Percentiles rank a stretch among this genome's conserved stretches.
These are phyloP conservation scores for Gillenia trifoliata DNA, from an alignment of 306 rosid species.

Conservation along the genomic window DNA sequence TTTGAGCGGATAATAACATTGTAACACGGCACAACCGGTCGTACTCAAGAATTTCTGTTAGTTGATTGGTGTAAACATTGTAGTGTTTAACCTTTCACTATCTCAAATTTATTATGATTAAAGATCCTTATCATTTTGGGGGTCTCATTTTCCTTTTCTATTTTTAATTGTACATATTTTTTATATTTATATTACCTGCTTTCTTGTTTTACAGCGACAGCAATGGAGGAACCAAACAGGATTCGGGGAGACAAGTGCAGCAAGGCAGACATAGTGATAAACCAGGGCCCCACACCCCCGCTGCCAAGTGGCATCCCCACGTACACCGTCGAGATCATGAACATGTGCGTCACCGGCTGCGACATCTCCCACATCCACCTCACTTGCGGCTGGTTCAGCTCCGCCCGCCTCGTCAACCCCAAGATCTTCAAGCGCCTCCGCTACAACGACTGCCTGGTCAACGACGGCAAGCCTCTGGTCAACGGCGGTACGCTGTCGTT, in stretches of 20 bases:
- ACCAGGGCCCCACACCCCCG: conserved; percentile 73
- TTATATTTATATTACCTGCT: neutral
- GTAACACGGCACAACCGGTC: too few species aligned
- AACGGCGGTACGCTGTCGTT: conserved; percentile 61
- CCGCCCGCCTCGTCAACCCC: conserved; percentile 73
- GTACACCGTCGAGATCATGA: conserved; percentile 71
- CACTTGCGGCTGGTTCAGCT: conserved; percentile 91
- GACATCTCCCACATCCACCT: conserved; percentile 62
- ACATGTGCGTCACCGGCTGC: conserved; percentile 68
- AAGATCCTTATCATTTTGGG: neutral
- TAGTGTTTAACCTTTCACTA: conserved; percentile 1
- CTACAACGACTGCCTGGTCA: conserved; percentile 75
- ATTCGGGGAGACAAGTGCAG: conserved; percentile 77
- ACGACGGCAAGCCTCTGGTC: conserved; percentile 61
- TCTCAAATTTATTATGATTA: neutral
- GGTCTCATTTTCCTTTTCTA: neutral
- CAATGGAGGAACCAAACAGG: conserved; percentile 48
- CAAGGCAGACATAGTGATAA: conserved; percentile 54
- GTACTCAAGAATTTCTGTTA: neutral
- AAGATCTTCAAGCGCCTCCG: conserved; percentile 75
- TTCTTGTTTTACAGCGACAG: conserved; percentile 22
- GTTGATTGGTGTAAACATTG: neutral
- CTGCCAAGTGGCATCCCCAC: conserved; percentile 83
- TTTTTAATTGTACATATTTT: neutral
- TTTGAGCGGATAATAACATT: fast-evolving